Base-by-base conservation (phyloP, 768 basidiomycete genomes). In the Leccinellum luteum region DNA sequence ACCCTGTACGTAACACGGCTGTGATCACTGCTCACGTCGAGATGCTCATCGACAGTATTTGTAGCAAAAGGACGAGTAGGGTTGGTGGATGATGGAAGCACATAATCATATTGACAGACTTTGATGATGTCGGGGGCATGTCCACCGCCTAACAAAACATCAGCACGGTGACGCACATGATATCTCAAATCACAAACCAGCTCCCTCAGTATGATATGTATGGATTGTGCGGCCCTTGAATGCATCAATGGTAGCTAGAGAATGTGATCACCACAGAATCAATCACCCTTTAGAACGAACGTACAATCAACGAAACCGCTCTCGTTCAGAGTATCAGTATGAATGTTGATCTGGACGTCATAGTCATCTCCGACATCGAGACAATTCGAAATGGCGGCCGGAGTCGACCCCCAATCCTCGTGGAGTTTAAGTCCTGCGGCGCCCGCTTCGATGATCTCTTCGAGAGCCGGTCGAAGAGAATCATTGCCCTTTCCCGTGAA, bases 401-500 rank as follows among this genome's bases (percentile, higher is more conserved):
- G 97, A 1, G 94, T 95, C 19, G 84, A 80, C 2, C 96, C 96
- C 96, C 96, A 98, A 71, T 98, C 96, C 72, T 98, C 97, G 66
- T 99, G 97, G 57, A 99, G 74, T 76, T 99, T 99, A 64, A 98
- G 71, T 2, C 97, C 97, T 14, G 81, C 83, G 1, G 92, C 93
- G 10, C 95, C 95, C 13, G 92, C 92, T 57, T 78, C 77, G 25
- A 96, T 79, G 54, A 94, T 79, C 57, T 97, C 95, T 69, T 86
- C 87, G 53, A 98, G 69, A 4, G 90, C 88, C 3, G 64, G 77
- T 10, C 80, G 76, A 0, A 87, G 93, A 0, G 90, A 82, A 67
- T 99, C 97, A 63, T 98, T 98, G 0, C 95, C 97, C 73, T 97
- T 98, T 14, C 95, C 96, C 1, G 97, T 99, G 68, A 98, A 91